phyloP scores from a whole-genome alignment of 805 yeast genomes.

The Priceomyces haplophilus region DNA sequence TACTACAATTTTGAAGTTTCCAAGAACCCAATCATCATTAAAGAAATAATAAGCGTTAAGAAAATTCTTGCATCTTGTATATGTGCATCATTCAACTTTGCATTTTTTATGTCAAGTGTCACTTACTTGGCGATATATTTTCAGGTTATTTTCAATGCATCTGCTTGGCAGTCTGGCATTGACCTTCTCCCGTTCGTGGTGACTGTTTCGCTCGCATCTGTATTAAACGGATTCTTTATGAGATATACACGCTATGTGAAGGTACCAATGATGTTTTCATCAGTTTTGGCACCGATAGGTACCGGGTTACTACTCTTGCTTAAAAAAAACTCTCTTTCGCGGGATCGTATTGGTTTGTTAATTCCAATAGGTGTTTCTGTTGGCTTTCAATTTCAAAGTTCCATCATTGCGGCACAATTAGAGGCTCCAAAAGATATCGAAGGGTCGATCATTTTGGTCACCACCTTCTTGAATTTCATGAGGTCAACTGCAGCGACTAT shows the following conservation, averaged over 20 bases:
- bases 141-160: constrained; percentile 35
- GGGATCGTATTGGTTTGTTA: constrained; percentile 30
- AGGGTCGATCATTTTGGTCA: constrained; percentile 34
- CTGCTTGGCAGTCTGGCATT: constrained; percentile 37
- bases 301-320: constrained; percentile 31
- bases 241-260: constrained; percentile 28
- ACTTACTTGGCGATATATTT: constrained; percentile 37
- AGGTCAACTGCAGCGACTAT: constrained; percentile 33
- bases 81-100: constrained; percentile 32
- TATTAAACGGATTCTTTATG: constrained; percentile 30
- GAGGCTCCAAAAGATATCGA: constrained; percentile 34
- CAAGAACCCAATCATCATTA: constrained; percentile 45
- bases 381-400: constrained; percentile 37
- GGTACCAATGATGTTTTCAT: constrained; percentile 28
- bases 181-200: constrained; percentile 34
- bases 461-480: constrained; percentile 32
- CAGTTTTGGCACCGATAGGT: constrained; percentile 32
- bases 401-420: constrained; percentile 35
- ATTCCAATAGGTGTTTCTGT: constrained; percentile 33
- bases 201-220: constrained; percentile 31
- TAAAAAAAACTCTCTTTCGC: constrained; percentile 17
- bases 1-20: constrained; percentile 43
- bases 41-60: constrained; percentile 34
- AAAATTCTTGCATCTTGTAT: constrained; percentile 38
- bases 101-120: constrained; percentile 37